Evolutionary conservation across 768 basidiomycete species (phyloP).

Genomic region (Austroboletus festivus): DNA sequence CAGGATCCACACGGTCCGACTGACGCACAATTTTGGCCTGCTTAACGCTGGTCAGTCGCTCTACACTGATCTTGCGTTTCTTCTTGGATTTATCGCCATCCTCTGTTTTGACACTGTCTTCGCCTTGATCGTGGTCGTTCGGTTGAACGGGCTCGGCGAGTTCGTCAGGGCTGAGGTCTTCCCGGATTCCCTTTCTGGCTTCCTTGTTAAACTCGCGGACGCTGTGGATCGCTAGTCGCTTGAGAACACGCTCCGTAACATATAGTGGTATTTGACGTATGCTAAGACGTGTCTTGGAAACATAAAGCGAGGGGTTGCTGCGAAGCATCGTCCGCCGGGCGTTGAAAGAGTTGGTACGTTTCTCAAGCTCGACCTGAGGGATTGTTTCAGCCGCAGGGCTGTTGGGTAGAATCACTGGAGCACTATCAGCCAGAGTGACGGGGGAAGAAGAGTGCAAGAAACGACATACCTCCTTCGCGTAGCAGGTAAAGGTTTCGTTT

Average conservation of each 20-base stretch:
- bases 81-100: slow-evolving; percentile 23
- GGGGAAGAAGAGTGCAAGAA: neutral
- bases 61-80: slow-evolving; percentile 21
- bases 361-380: slow-evolving; percentile 74
- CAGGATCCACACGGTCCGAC: slow-evolving; percentile 80
- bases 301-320: slow-evolving; percentile 90
- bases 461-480: slow-evolving; percentile 80
- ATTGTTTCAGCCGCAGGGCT: slow-evolving; percentile 74
- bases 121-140: slow-evolving; percentile 21
- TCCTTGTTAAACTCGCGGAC: slow-evolving; percentile 77
- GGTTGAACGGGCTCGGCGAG: slow-evolving; percentile 42
- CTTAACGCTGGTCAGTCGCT: slow-evolving; percentile 54
- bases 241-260: slow-evolving; percentile 86
- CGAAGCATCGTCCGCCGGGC: slow-evolving; percentile 80
- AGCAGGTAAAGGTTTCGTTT: slow-evolving; percentile 95
- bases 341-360: slow-evolving; percentile 81
- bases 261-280: slow-evolving; percentile 90
- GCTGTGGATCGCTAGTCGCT: slow-evolving; percentile 82
- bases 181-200: slow-evolving; percentile 57
- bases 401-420: slow-evolving; percentile 84
- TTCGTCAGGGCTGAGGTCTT: slow-evolving; percentile 72
- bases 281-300: slow-evolving; percentile 91
- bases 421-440: neutral
- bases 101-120: slow-evolving; percentile 27
- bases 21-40: slow-evolving; percentile 94